phyloP scores from a whole-genome alignment of 305 asterid genomes.

The Fraxinus angustifolia region DNA sequence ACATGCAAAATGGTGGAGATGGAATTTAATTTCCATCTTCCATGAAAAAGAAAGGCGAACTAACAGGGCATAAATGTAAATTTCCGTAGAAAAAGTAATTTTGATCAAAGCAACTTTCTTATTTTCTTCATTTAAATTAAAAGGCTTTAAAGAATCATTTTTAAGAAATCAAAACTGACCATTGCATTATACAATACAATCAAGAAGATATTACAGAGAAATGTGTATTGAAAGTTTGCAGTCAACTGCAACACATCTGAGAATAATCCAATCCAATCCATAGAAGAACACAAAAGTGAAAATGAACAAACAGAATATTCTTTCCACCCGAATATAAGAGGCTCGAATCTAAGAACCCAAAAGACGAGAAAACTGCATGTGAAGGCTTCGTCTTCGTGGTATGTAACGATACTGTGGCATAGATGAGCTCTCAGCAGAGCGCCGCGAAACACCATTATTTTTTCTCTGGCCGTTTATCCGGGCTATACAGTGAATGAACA shows the following conservation, averaged over 20 bases:
- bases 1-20: too few relatives aligned
- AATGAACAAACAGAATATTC: background rate
- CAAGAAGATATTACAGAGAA: conserved; percentile 17
- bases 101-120: background rate
- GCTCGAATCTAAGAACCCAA: background rate
- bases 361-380: background rate
- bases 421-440: background rate
- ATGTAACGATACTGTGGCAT: background rate
- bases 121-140: background rate
- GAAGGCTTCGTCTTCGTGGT: background rate
- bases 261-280: background rate
- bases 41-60: too few relatives aligned
- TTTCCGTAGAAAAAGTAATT: background rate
- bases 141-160: background rate
- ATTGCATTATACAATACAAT: background rate
- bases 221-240: conserved; percentile 16
- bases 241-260: conserved; percentile 25
- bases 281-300: background rate
- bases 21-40: too few relatives aligned
- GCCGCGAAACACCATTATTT: background rate
- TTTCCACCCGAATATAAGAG: background rate
- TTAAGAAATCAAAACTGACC: background rate
- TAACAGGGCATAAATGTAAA: too few relatives aligned
- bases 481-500: background rate
- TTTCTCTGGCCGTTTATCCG: background rate